Conservation (phyloP, 495 filamentous ascomycete species). For the Aspergillus sclerotioniger region DNA sequence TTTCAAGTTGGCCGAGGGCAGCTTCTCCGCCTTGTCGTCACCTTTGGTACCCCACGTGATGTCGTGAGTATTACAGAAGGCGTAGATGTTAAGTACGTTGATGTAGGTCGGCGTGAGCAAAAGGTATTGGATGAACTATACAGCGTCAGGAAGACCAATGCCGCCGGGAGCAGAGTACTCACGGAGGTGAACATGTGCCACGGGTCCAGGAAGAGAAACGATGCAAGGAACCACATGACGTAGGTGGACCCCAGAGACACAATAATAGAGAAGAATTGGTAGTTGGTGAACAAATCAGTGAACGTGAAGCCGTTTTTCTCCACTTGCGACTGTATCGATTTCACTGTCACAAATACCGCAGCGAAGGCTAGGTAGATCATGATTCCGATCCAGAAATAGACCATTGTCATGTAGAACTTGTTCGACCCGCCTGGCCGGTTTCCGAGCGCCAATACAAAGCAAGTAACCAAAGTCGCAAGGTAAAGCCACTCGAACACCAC, state of each 20-base stretch:
- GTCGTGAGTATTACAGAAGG: constrained; percentile 97
- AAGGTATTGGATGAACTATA: constrained; percentile 87
- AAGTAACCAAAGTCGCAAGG: constrained; percentile 84
- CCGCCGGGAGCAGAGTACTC: constrained; percentile 20
- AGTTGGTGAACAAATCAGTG: constrained; percentile 74
- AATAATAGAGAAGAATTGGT: constrained; percentile 89
- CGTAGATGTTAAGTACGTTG: constrained; percentile 96
- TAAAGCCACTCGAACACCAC: constrained; percentile 97
- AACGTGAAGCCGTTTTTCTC: constrained; percentile 56
- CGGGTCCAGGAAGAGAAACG: constrained; percentile 94
- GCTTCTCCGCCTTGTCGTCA: constrained; percentile 82
- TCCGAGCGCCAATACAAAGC: constrained; percentile 92
- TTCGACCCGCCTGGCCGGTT: constrained; percentile 95
- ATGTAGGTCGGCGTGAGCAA: constrained; percentile 93
- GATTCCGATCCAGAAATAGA: constrained; percentile 93
- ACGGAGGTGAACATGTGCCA: constrained; percentile 97
- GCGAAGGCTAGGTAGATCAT: constrained; percentile 96
- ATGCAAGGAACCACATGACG: constrained; percentile 87
- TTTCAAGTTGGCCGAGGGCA: constrained; percentile 78
- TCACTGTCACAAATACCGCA: constrained; percentile 90
- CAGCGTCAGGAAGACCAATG: constrained; percentile 13
- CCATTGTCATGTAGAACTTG: constrained; percentile 93
- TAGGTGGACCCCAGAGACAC: constrained; percentile 90
- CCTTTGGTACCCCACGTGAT: constrained; percentile 98
- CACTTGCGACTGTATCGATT: constrained; percentile 71